Evolutionary conservation across 2,329 filamentous ascomycete species (phyloP), one percentile per base, ranked within the genome.

Genomic region (Botrytis medusae): DNA sequence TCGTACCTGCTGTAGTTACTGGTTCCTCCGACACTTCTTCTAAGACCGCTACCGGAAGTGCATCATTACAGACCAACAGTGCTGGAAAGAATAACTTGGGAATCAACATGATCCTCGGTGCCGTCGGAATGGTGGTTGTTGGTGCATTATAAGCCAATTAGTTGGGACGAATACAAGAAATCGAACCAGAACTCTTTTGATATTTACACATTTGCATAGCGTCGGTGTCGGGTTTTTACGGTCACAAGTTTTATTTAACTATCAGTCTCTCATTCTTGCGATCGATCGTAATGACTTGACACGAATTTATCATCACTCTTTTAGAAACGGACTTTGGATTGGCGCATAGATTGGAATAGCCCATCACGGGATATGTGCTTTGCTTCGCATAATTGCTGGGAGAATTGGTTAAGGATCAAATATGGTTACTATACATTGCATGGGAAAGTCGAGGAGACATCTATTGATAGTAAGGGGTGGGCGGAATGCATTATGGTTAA

Each of bases 11-110:
- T 46, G 71, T 69, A 25, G 74, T 76, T 60, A 76, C 73, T 10
- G 75, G 74, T 42, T 75, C 75, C 5, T 74, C 64, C 7, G 67
- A 18, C 34, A 63, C 63, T 4, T 65, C 72, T 16, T 32, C 63
- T 1, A 46, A 73, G 16, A 77, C 69, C 14, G 75, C 74, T 16
- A 77, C 71, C 37, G 70, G 70, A 54, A 73, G 64, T 9, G 77
- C 77, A 51, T 77, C 79, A 46, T 68, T 79, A 18, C 79, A 80
- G 73, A 78, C 77, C 44, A 75, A 76, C 42, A 74, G 60, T 25
- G 78, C 75, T 42, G 69, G 54, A 34, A 73, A 64, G 18, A 76
- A 75, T 34, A 57, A 34, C 32, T 16, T 75, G 29, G 77, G 74
- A 4, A 46, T 78, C 46, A 77, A 72, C 25, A 74, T 76, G 46